phyloP scores from a whole-genome alignment of 140 eudicot genomes.

The Oenanthe javanica region DNA sequence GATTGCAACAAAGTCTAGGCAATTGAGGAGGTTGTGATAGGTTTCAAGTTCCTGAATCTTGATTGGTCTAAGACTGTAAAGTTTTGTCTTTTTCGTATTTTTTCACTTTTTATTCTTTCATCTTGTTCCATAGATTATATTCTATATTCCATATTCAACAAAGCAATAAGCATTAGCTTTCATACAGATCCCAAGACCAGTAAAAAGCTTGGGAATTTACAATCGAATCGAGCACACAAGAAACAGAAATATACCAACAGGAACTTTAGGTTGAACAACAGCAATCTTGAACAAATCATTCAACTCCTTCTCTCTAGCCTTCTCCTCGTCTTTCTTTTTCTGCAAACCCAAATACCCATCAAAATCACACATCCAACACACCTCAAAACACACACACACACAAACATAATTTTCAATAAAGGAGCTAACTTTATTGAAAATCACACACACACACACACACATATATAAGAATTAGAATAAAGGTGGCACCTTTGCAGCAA shows the following conservation, averaged over 20 bases:
- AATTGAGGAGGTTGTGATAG: neutral
- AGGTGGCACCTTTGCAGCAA: conserved; percentile 75
- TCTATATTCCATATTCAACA: neutral
- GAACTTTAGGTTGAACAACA: conserved; percentile 93
- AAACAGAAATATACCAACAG: conserved; percentile 44
- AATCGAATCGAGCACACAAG: no score
- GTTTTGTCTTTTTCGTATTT: neutral
- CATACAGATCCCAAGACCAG: neutral
- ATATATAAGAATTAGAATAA: neutral
- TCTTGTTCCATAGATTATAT: neutral
- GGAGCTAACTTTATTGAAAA: neutral
- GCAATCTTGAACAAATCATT: conserved; percentile 89
- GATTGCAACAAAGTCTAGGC: neutral
- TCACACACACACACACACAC: neutral
- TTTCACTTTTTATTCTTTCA: neutral
- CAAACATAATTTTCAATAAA: neutral
- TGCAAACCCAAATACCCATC: conserved; percentile 16
- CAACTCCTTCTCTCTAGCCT: conserved; percentile 87
- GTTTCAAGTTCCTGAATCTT: neutral
- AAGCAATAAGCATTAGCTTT: neutral
- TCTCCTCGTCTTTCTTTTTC: conserved; percentile 97
- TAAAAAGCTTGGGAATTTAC: neutral
- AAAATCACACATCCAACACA: neutral
- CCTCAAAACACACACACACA: neutral
- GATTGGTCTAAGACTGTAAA: neutral